These are phyloP conservation scores for Alternaria viburni DNA, from an alignment of 2,329 filamentous ascomycete genomes.

Conservation along the genomic window DNA sequence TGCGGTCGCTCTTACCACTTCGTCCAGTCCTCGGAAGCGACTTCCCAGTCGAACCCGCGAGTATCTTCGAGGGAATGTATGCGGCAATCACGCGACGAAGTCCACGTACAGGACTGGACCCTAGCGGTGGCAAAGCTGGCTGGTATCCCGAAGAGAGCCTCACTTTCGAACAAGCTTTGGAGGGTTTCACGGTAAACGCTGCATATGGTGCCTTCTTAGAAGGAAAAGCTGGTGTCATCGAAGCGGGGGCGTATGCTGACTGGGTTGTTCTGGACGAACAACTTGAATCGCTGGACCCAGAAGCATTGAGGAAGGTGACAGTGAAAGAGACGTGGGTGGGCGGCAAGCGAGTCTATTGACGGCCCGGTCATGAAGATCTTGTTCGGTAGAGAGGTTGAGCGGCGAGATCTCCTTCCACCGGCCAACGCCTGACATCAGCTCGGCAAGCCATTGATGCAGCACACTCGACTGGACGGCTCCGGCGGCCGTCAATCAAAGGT, in stretches of 20 bases:
- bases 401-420: not conserved
- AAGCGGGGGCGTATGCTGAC: slow-evolving; percentile 68
- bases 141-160: slow-evolving; percentile 68
- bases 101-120: slow-evolving; percentile 56
- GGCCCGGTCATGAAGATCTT: slow-evolving; percentile 18
- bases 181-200: slow-evolving; percentile 66
- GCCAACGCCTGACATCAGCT: not conserved
- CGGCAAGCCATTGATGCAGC: not conserved
- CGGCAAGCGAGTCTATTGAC: slow-evolving; percentile 54
- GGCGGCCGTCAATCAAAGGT: not conserved
- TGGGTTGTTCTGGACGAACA: slow-evolving; percentile 72
- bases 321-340: slow-evolving; percentile 74
- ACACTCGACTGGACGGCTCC: not conserved
- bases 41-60: slow-evolving; percentile 73
- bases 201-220: slow-evolving; percentile 67
- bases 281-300: slow-evolving; percentile 58
- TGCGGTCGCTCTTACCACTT: slow-evolving; percentile 65
- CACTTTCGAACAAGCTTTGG: slow-evolving; percentile 64
- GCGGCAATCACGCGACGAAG: slow-evolving; percentile 68
- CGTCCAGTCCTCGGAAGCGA: slow-evolving; percentile 69
- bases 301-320: slow-evolving; percentile 59
- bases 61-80: slow-evolving; percentile 72
- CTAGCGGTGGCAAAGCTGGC: slow-evolving; percentile 56
- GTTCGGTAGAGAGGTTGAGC: not conserved
- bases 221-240: slow-evolving; percentile 64